Conservation (phyloP, 1,139 yeast genomes). For the Blastobotrys petasosporus region DNA sequence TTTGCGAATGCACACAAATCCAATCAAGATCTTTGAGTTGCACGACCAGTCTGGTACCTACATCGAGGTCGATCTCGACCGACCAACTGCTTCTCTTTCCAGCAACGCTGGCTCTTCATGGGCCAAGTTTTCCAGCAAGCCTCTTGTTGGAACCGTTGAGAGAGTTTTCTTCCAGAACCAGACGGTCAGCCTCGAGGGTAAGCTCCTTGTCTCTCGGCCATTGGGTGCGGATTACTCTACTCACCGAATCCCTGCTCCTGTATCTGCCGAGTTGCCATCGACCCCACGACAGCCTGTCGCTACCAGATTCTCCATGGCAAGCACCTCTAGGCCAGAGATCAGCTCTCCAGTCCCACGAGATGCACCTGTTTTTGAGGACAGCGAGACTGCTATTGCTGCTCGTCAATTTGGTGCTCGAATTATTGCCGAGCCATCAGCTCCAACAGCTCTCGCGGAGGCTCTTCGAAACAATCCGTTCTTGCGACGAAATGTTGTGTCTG, state of each 20-base stretch:
- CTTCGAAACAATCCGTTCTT: constrained; percentile 87
- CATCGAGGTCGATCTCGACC: constrained; percentile 80
- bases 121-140: constrained; percentile 43
- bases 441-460: constrained; percentile 54
- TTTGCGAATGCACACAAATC: constrained; percentile 72
- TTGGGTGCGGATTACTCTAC: constrained; percentile 45
- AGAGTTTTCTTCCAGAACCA: constrained; percentile 75
- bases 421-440: constrained; percentile 54
- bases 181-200: constrained; percentile 82
- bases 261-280: constrained; percentile 29
- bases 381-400: constrained; percentile 53
- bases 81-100: constrained; percentile 43
- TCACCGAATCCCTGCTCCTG: constrained; percentile 22
- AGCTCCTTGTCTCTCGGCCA: constrained; percentile 51
- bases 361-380: background rate
- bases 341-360: constrained; percentile 9
- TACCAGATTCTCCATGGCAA: background rate
- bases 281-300: constrained; percentile 7
- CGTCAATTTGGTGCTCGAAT: constrained; percentile 22
- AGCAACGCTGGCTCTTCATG: constrained; percentile 26
- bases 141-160: constrained; percentile 74
- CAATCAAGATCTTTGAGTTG: constrained; percentile 73
- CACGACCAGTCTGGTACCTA: constrained; percentile 69
- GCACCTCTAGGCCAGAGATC: constrained; percentile 1
- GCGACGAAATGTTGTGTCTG: constrained; percentile 82